Evolutionary conservation across 2,329 filamentous ascomycete species (phyloP).

Genomic region (Tolypocladium amazonense): DNA sequence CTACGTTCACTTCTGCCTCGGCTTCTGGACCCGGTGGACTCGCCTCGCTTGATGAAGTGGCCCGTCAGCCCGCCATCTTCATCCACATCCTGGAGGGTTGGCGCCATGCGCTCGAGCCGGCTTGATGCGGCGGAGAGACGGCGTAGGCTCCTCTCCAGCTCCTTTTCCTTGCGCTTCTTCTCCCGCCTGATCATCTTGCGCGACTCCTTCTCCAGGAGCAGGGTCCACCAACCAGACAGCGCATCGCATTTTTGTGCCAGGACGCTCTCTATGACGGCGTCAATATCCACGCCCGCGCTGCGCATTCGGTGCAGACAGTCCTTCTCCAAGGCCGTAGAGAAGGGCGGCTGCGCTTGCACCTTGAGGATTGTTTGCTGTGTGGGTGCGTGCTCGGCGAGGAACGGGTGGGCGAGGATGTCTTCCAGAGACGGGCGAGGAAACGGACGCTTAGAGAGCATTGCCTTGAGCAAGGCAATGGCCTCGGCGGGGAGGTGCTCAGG

Average conservation of each 20-base stretch:
- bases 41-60: conserved; percentile 30
- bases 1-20: conserved; percentile 71
- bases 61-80: conserved; percentile 54
- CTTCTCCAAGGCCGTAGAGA: conserved; percentile 79
- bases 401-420: conserved; percentile 81
- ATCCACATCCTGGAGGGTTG: conserved; percentile 66
- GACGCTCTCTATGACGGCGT: conserved; percentile 90
- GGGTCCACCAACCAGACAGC: conserved; percentile 90
- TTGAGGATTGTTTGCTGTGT: conserved; percentile 85
- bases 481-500: conserved; percentile 70
- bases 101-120: conserved; percentile 70
- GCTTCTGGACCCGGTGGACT: conserved; percentile 44
- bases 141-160: conserved; percentile 69
- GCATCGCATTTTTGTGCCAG: conserved; percentile 81
- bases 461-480: conserved; percentile 65
- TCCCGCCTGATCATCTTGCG: conserved; percentile 74
- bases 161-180: conserved; percentile 73
- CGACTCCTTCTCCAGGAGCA: conserved; percentile 89
- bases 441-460: conserved; percentile 82
- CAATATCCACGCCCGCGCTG: conserved; percentile 85
- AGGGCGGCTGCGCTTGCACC: conserved; percentile 67
- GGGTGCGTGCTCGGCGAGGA: conserved; percentile 76
- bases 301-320: conserved; percentile 89
- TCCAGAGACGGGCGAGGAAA: conserved; percentile 70
- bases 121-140: conserved; percentile 84